Conservation (phyloP, 1,284 basidiomycete genomes). For the Vanrija sp. region DNA sequence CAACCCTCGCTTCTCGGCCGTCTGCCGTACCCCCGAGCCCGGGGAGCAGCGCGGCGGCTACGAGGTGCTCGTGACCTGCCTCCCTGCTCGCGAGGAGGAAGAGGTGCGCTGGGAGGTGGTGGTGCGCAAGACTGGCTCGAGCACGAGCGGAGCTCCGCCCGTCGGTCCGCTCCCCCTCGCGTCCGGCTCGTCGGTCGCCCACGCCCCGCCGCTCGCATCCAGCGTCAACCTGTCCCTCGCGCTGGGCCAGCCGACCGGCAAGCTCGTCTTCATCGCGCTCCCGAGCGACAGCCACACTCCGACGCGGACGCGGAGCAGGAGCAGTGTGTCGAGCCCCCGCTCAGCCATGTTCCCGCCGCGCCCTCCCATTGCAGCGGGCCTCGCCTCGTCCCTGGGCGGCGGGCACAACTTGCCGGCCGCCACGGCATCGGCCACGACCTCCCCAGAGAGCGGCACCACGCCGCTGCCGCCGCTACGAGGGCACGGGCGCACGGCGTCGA, state of each 20-base stretch:
- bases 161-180: too few species aligned
- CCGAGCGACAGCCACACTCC: conserved; percentile 25
- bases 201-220: conserved; percentile 23
- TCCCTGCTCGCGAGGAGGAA: conserved; percentile 15
- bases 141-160: too few species aligned
- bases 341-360: neutral
- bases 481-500: conserved; percentile 1
- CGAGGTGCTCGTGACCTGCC: conserved; percentile 30
- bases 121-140: conserved; percentile 14
- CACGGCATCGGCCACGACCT: neutral
- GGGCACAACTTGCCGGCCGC: neutral
- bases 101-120: conserved; percentile 38
- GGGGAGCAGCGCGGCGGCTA: conserved; percentile 13
- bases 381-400: neutral
- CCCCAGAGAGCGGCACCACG: neutral
- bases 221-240: conserved; percentile 40
- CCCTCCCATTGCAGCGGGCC: neutral
- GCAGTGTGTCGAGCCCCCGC: neutral
- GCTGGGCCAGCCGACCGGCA: conserved; percentile 32
- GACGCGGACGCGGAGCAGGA: neutral
- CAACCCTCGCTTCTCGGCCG: too few species aligned
- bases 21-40: neutral
- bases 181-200: neutral
- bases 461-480: neutral
- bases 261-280: conserved; percentile 38